These are phyloP conservation scores for Tympanopsis confertula DNA, from an alignment of 2,329 filamentous ascomycete genomes.

Conservation along the genomic window DNA sequence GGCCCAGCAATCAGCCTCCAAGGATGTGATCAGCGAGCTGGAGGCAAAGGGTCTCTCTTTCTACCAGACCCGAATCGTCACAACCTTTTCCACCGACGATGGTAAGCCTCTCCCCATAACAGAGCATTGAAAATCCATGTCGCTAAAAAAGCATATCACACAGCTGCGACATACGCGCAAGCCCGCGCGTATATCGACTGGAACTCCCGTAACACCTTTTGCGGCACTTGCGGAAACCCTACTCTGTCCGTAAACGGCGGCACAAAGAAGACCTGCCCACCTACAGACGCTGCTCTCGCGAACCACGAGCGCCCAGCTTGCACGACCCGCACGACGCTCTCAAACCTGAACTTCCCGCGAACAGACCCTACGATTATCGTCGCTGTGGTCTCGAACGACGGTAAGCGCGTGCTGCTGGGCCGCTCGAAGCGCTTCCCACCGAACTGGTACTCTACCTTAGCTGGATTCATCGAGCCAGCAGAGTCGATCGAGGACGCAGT, in stretches of 20 bases:
- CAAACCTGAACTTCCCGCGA: slow-evolving; percentile 82
- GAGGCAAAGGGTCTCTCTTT: slow-evolving; percentile 50
- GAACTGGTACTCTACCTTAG: slow-evolving; percentile 79
- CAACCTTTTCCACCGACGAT: slow-evolving; percentile 47
- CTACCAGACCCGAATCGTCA: slow-evolving; percentile 50
- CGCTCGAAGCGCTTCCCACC: slow-evolving; percentile 74
- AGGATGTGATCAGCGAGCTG: slow-evolving; percentile 31
- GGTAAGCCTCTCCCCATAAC: slow-evolving; percentile 28
- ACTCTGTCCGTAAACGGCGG: slow-evolving; percentile 72
- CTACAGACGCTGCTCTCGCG: slow-evolving; percentile 40
- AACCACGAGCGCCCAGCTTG: slow-evolving; percentile 53
- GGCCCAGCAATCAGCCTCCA: slow-evolving; percentile 48
- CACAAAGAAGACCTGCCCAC: slow-evolving; percentile 70
- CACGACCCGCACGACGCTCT: slow-evolving; percentile 71
- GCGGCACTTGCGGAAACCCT: slow-evolving; percentile 72
- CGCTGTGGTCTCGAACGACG: slow-evolving; percentile 74
- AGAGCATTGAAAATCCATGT: neutral
- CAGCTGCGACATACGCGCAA: slow-evolving; percentile 83
- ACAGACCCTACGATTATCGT: slow-evolving; percentile 95
- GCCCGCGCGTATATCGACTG: slow-evolving; percentile 82
- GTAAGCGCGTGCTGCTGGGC: slow-evolving; percentile 69
- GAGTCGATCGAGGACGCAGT: slow-evolving; percentile 80
- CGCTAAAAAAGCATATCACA: slow-evolving; percentile 13
- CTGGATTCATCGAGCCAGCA: slow-evolving; percentile 75
- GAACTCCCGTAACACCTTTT: slow-evolving; percentile 88